These are phyloP conservation scores for Karstenula rhodostoma DNA, from an alignment of 2,329 filamentous ascomycete genomes.

Conservation along the genomic window DNA sequence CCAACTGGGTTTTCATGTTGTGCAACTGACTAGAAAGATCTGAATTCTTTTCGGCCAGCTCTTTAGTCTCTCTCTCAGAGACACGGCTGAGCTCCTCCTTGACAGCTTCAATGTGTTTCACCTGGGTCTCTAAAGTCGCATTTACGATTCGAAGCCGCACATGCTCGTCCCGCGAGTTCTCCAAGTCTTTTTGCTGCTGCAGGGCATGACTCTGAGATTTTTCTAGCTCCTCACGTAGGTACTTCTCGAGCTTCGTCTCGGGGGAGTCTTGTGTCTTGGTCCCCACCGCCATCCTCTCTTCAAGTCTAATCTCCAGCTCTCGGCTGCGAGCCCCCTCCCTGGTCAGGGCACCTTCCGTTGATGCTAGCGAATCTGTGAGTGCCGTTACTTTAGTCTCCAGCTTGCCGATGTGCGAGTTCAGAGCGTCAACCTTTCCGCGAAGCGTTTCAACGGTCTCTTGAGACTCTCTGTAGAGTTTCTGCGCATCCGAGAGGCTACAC, in stretches of 20 bases:
- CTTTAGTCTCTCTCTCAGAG: background rate
- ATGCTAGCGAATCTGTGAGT: background rate
- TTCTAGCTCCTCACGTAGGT: conserved; percentile 17
- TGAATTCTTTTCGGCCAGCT: conserved; percentile 6
- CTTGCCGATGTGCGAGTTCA: background rate
- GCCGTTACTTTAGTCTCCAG: background rate
- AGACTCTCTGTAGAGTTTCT: conserved; percentile 15
- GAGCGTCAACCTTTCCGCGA: conserved; percentile 12
- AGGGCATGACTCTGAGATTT: conserved; percentile 15
- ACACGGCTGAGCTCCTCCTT: background rate
- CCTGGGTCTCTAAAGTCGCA: conserved; percentile 11
- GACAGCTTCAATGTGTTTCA: background rate
- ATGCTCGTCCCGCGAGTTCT: conserved; percentile 15
- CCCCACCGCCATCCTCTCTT: conserved; percentile 15
- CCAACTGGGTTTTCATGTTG: conserved; percentile 10
- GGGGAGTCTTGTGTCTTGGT: conserved; percentile 10
- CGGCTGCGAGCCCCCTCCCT: conserved; percentile 15
- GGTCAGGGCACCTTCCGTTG: conserved; percentile 13
- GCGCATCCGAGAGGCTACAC: conserved; percentile 11
- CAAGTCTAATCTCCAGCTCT: conserved; percentile 18
- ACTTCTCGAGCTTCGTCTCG: conserved; percentile 18
- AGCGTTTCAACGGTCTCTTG: conserved; percentile 14
- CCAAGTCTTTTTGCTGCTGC: conserved; percentile 17
- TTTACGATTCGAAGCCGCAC: conserved; percentile 17
- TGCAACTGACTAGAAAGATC: conserved; percentile 15